Evolutionary conservation across 192 early-diverging fungal genomes (phyloP).

Genomic region (Coemansia guatemalensis): DNA sequence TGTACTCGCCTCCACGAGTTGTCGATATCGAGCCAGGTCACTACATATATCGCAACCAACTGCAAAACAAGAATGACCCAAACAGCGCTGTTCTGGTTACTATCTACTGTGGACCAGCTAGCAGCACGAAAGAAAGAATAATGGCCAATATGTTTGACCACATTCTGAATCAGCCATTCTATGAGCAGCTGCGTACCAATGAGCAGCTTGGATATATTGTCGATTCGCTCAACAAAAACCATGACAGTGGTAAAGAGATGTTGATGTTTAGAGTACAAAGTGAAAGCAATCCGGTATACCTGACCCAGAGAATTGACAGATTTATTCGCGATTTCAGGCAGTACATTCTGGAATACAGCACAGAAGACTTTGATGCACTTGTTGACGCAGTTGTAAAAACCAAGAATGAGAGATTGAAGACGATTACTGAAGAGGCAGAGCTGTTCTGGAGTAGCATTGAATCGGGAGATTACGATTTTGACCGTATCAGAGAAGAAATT

Average conservation of each 20-base stretch:
- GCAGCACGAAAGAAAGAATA: constrained; percentile 56
- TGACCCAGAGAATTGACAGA: constrained; percentile 73
- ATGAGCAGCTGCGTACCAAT: constrained; percentile 88
- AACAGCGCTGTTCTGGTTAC: constrained; percentile 80
- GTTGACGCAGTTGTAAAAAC: constrained; percentile 57
- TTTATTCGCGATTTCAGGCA: constrained; percentile 65
- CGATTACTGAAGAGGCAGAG: constrained; percentile 62
- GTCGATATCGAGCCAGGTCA: constrained; percentile 27
- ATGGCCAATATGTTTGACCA: constrained; percentile 64
- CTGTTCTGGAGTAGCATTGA: constrained; percentile 66
- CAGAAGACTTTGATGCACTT: constrained; percentile 59
- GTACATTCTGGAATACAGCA: constrained; percentile 4
- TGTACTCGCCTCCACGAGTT: background rate
- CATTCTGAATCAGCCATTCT: constrained; percentile 76
- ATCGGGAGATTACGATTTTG: constrained; percentile 72
- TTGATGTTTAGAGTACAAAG: constrained; percentile 77
- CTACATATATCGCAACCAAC: constrained; percentile 10
- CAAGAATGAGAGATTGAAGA: constrained; percentile 67
- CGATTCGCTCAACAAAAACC: background rate
- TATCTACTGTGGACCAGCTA: constrained; percentile 71
- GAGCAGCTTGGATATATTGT: constrained; percentile 71
- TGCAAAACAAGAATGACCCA: constrained; percentile 66
- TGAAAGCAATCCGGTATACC: constrained; percentile 72
- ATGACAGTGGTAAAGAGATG: constrained; percentile 1
- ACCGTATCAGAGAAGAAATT: constrained; percentile 31